Evolutionary conservation across 768 basidiomycete genomes (phyloP).

Genomic region (Termitomyces sp.): DNA sequence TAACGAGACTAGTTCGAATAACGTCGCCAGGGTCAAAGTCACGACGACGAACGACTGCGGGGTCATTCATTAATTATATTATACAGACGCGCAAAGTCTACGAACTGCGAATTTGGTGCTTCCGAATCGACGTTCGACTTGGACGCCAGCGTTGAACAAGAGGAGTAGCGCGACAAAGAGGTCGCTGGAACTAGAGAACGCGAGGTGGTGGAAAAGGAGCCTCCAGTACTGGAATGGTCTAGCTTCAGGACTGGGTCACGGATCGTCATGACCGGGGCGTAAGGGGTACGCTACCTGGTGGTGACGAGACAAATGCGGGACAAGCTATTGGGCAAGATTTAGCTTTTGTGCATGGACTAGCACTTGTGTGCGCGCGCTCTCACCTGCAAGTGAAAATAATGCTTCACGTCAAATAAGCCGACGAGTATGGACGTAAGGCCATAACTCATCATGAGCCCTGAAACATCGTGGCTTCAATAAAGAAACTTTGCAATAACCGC

Average conservation of each 20-base stretch:
- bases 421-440: slow-evolving; percentile 70
- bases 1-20: slow-evolving; percentile 62
- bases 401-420: slow-evolving; percentile 82
- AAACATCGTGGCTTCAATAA: slow-evolving; percentile 1
- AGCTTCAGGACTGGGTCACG: slow-evolving; percentile 28
- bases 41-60: slow-evolving; percentile 78
- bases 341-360: slow-evolving; percentile 11
- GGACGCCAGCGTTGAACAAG: slow-evolving; percentile 64
- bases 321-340: slow-evolving; percentile 44
- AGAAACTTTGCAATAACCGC: no score
- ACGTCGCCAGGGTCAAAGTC: slow-evolving; percentile 58
- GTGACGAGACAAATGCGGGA: slow-evolving; percentile 86
- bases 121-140: slow-evolving; percentile 83
- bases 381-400: slow-evolving; percentile 83
- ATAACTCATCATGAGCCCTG: slow-evolving; percentile 73
- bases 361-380: no score
- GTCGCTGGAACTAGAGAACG: slow-evolving; percentile 82
- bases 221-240: slow-evolving; percentile 74
- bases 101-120: slow-evolving; percentile 82
- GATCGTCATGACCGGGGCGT: slow-evolving; percentile 7
- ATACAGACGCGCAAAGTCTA: neutral
- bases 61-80: neutral
- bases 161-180: slow-evolving; percentile 72
- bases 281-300: slow-evolving; percentile 59
- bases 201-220: slow-evolving; percentile 64